These are phyloP conservation scores for Trichosporon sp. DNA, from an alignment of 1,284 basidiomycete genomes.

Conservation along the genomic window DNA sequence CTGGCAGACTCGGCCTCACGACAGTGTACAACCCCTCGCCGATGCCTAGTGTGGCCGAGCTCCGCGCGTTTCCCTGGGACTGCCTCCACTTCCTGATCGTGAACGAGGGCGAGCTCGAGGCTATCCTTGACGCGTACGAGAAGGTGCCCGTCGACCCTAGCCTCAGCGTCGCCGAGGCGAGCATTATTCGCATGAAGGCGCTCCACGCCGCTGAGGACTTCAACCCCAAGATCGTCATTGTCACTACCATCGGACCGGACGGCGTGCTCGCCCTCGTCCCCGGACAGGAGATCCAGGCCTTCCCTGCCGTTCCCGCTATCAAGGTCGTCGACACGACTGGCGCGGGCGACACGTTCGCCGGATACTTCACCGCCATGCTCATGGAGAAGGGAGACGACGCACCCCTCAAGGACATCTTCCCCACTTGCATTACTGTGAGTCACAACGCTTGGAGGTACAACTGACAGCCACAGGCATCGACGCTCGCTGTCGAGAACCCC, in stretches of 20 bases:
- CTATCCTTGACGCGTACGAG: constrained; percentile 25
- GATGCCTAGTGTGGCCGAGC: constrained; percentile 49
- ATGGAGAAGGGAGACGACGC: constrained; percentile 28
- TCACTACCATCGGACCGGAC: constrained; percentile 13
- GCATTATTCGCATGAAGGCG: constrained; percentile 7
- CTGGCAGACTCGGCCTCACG: constrained; percentile 28
- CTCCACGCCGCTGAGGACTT: constrained; percentile 6
- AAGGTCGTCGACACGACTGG: constrained; percentile 44
- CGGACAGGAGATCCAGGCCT: neutral
- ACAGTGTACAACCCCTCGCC: constrained; percentile 57
- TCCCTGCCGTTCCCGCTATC: constrained; percentile 8
- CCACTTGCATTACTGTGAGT: constrained; percentile 14
- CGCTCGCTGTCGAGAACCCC: constrained; percentile 15
- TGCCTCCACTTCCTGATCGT: constrained; percentile 52
- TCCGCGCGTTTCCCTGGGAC: constrained; percentile 51
- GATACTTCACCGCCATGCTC: constrained; percentile 45
- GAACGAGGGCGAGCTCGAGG: constrained; percentile 53
- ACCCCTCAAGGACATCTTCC: constrained; percentile 9
- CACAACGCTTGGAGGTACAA: neutral
- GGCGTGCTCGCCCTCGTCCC: constrained; percentile 12
- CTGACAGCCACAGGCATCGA: constrained; percentile 14
- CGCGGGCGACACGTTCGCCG: constrained; percentile 49
- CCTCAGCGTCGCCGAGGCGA: constrained; percentile 2
- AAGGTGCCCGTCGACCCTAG: neutral
- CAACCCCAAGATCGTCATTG: constrained; percentile 6